A percentile compares a stretch with the other conserved stretches of the same genome.
phyloP scores from a whole-genome alignment of 1,284 basidiomycete genomes.

The Leccinum subspadiceum region DNA sequence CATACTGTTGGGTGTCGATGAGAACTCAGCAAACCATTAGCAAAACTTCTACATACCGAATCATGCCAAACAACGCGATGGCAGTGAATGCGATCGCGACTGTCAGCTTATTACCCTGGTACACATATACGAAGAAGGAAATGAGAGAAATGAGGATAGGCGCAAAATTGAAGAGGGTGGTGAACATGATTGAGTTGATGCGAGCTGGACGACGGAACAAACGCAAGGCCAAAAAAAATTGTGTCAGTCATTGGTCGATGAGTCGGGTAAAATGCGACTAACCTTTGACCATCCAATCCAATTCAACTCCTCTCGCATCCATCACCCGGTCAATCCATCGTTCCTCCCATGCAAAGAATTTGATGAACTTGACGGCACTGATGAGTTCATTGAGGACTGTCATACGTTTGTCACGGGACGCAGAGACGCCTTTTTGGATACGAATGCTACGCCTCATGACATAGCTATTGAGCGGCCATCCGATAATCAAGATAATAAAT shows the following conservation, averaged over 20 bases:
- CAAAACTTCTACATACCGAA: slow-evolving; percentile 41
- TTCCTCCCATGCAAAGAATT: slow-evolving; percentile 84
- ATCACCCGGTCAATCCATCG: slow-evolving; percentile 65
- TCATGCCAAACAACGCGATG: slow-evolving; percentile 71
- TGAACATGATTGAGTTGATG: slow-evolving; percentile 64
- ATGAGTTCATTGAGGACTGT: slow-evolving; percentile 85
- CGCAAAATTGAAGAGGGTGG: slow-evolving; percentile 59
- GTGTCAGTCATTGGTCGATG: background rate
- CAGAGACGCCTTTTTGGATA: slow-evolving; percentile 72
- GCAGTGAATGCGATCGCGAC: slow-evolving; percentile 74
- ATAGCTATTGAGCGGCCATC: slow-evolving; percentile 73
- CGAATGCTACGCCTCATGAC: slow-evolving; percentile 59
- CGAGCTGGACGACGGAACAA: slow-evolving; percentile 41
- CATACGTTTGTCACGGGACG: slow-evolving; percentile 84
- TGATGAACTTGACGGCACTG: slow-evolving; percentile 79
- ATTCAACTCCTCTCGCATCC: slow-evolving; percentile 58
- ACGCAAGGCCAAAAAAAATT: background rate
- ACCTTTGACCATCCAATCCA: slow-evolving; percentile 73
- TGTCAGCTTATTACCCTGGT: slow-evolving; percentile 63
- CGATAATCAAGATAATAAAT: slow-evolving; percentile 70
- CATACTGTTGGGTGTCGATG: slow-evolving; percentile 32
- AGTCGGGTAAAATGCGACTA: slow-evolving; percentile 7
- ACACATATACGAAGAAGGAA: slow-evolving; percentile 63
- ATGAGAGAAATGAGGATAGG: slow-evolving; percentile 70
- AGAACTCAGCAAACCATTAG: background rate